phyloP scores from a whole-genome alignment of 495 filamentous ascomycete species.

The Xylaria bambusicola region DNA sequence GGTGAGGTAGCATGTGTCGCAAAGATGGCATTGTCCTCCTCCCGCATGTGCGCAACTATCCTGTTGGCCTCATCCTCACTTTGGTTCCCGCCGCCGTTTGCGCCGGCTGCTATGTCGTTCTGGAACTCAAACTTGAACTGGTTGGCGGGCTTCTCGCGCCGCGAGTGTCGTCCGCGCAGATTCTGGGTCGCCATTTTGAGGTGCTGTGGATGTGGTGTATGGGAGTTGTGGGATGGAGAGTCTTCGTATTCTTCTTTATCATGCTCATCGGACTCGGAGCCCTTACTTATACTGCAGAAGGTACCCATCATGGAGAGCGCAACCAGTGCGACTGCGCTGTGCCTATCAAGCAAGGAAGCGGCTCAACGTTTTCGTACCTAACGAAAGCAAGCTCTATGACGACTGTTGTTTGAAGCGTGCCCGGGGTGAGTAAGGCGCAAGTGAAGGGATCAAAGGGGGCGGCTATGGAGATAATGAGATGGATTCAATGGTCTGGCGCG shows the following conservation, averaged over 20 bases:
- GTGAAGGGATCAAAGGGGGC: too few species aligned
- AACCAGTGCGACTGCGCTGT: background rate
- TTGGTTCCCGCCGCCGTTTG: conserved; percentile 18
- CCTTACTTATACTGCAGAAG: conserved; percentile 24
- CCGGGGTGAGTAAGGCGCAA: too few species aligned
- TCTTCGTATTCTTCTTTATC: conserved; percentile 12
- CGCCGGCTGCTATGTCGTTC: conserved; percentile 17
- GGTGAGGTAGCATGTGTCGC: conserved; percentile 11
- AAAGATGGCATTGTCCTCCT: conserved; percentile 34
- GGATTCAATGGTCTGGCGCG: too few species aligned
- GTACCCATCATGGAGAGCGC: conserved; percentile 24
- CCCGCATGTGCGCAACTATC: conserved; percentile 34
- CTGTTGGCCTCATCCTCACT: conserved; percentile 33
- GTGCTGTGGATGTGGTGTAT: background rate
- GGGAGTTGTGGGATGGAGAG: background rate
- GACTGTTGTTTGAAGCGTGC: too few species aligned
- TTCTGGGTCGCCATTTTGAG: conserved; percentile 17
- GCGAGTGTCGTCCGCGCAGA: background rate
- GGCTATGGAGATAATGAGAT: too few species aligned
- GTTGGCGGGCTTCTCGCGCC: background rate
- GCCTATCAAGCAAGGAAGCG: too few species aligned
- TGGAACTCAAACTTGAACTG: conserved; percentile 24
- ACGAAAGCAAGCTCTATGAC: too few species aligned
- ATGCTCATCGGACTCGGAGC: conserved; percentile 21
- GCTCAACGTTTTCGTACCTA: too few species aligned